A percentile compares a stretch with the other conserved stretches of the same genome.
phyloP scores from a whole-genome alignment of 257 asterid species.

The Lycium ferocissimum region DNA sequence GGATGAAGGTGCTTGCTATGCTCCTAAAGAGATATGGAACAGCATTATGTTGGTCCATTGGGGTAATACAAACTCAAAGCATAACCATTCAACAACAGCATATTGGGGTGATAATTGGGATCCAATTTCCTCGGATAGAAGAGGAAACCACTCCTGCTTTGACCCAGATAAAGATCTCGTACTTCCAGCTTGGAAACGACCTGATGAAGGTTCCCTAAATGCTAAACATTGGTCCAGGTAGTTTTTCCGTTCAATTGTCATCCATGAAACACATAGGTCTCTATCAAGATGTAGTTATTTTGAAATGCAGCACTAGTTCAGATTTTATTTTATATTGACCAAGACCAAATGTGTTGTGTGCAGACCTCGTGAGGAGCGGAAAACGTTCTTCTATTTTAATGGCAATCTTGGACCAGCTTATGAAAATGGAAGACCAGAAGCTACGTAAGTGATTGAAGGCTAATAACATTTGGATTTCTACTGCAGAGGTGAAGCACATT shows the following conservation, averaged over 20 bases:
- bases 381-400: constrained; percentile 83
- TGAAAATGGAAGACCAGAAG: constrained; percentile 88
- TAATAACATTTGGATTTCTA: constrained; percentile 27
- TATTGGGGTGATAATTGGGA: constrained; percentile 90
- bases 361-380: constrained; percentile 84
- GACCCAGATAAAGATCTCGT: constrained; percentile 95
- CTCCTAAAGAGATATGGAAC: constrained; percentile 98
- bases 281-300: constrained; percentile 22
- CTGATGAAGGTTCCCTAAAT: constrained; percentile 64
- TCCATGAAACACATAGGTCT: neutral
- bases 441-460: constrained; percentile 61
- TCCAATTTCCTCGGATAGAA: constrained; percentile 68
- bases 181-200: constrained; percentile 95
- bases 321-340: constrained; percentile 24
- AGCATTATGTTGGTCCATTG: constrained; percentile 98
- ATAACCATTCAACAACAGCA: constrained; percentile 93
- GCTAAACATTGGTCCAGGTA: constrained; percentile 82
- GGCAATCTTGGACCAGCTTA: constrained; percentile 97
- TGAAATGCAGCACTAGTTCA: constrained; percentile 10
- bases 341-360: constrained; percentile 35
- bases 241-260: neutral
- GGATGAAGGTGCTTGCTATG: constrained; percentile 99
- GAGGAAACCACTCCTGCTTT: constrained; percentile 92
- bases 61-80: constrained; percentile 95
- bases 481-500: constrained; percentile 25